Percentiles rank a stretch among this genome's conserved stretches.
These are phyloP conservation scores for Penicillium canariense DNA, from an alignment of 495 filamentous ascomycete genomes.

Conservation along the genomic window DNA sequence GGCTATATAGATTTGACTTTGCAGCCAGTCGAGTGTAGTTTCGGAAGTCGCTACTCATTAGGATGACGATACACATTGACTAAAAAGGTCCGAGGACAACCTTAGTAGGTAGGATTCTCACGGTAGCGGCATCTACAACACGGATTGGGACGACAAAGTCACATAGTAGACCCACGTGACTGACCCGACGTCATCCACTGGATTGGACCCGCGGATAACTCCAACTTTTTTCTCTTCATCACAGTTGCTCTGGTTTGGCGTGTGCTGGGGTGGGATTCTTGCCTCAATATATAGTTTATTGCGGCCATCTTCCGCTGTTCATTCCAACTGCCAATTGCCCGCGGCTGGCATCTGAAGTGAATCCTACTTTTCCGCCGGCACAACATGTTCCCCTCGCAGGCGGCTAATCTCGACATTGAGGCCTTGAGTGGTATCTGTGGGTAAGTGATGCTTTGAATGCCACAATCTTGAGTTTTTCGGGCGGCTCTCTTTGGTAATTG, in stretches of 20 bases:
- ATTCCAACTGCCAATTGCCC: too few relatives aligned
- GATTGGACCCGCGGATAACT: conserved; percentile 18
- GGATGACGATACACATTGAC: too few relatives aligned
- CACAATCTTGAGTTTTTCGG: too few relatives aligned
- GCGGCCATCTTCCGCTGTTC: not conserved
- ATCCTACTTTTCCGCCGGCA: conserved; percentile 14
- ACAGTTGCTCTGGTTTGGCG: conserved; percentile 8
- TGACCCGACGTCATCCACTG: conserved; percentile 24
- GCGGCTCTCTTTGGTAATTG: not conserved
- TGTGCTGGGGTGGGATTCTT: not conserved
- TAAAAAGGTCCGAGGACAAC: too few relatives aligned
- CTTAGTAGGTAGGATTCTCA: too few relatives aligned
- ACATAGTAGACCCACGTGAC: conserved; percentile 23
- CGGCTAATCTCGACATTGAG: conserved; percentile 71
- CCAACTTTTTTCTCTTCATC: conserved; percentile 6
- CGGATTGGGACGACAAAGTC: too few relatives aligned
- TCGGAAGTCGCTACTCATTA: too few relatives aligned
- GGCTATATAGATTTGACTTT: not conserved
- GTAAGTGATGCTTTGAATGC: conserved; percentile 38
- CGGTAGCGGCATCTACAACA: too few relatives aligned
- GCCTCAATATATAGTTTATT: not conserved
- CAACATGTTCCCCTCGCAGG: conserved; percentile 68
- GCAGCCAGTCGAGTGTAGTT: too few relatives aligned
- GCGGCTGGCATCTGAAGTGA: not conserved
- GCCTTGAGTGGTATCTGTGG: conserved; percentile 88